Percentiles rank a stretch among this genome's conserved stretches.
Conservation (phyloP, 2,329 filamentous ascomycete species). For the Colletotrichum sp. region DNA sequence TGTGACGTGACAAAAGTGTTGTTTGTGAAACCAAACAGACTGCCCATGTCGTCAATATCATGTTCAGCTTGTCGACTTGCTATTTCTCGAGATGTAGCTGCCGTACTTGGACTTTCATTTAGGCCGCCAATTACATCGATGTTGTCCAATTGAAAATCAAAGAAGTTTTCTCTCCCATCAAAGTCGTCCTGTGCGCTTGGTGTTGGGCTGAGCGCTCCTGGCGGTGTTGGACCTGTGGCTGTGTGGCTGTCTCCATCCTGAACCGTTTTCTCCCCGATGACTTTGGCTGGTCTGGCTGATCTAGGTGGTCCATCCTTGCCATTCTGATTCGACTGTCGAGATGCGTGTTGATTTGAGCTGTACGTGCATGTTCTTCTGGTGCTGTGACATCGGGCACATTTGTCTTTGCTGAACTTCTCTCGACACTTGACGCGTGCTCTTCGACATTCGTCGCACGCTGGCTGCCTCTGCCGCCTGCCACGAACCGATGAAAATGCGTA, state of each 20-base stretch:
- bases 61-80: background rate
- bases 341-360: background rate
- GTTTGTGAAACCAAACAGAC: background rate
- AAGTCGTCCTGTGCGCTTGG: background rate
- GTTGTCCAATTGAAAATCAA: background rate
- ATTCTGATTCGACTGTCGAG: background rate
- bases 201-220: background rate
- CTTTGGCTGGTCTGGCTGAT: background rate
- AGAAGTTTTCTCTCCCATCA: background rate
- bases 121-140: background rate
- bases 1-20: background rate
- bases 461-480: background rate
- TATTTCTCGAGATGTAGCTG: background rate
- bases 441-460: background rate
- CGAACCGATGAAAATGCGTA: background rate
- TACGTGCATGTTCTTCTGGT: background rate
- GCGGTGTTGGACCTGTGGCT: background rate
- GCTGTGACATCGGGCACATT: background rate
- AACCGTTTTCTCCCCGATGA: background rate
- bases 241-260: background rate
- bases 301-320: background rate
- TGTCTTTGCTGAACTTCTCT: background rate
- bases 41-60: background rate
- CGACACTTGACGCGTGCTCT: background rate
- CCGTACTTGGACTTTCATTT: background rate